Evolutionary conservation across 2,329 filamentous ascomycete species (phyloP).

Genomic region (Botrytis fabae): DNA sequence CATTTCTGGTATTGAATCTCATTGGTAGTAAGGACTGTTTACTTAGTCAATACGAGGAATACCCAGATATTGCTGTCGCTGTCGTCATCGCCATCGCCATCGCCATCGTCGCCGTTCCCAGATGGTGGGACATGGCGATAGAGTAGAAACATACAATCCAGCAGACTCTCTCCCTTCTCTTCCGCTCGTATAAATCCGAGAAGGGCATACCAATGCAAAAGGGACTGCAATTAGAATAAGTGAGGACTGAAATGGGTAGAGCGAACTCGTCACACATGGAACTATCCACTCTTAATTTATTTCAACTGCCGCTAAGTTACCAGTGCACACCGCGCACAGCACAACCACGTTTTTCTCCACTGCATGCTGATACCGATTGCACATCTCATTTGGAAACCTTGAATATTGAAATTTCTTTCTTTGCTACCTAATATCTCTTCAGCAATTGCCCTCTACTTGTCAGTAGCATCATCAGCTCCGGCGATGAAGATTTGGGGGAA

Average conservation of each 20-base stretch:
- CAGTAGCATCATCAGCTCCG: neutral
- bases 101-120: neutral
- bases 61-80: neutral
- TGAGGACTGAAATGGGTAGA: slow-evolving; percentile 3
- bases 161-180: neutral
- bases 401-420: neutral
- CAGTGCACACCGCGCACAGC: slow-evolving; percentile 1
- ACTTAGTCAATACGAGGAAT: neutral
- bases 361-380: neutral
- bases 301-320: slow-evolving; percentile 8
- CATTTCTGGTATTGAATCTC: no score
- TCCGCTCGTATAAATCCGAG: neutral
- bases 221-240: neutral
- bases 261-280: neutral
- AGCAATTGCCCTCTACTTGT: neutral
- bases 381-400: neutral
- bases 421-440: neutral
- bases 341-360: slow-evolving; percentile 4
- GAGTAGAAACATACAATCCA: neutral
- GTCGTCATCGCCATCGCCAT: no score
- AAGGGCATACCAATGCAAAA: neutral
- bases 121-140: neutral
- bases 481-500: neutral
- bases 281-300: slow-evolving; percentile 2
- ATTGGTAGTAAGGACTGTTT: neutral